These are phyloP conservation scores for Funneliformis mosseae DNA, from an alignment of 192 early-diverging fungal species.

Conservation along the genomic window DNA sequence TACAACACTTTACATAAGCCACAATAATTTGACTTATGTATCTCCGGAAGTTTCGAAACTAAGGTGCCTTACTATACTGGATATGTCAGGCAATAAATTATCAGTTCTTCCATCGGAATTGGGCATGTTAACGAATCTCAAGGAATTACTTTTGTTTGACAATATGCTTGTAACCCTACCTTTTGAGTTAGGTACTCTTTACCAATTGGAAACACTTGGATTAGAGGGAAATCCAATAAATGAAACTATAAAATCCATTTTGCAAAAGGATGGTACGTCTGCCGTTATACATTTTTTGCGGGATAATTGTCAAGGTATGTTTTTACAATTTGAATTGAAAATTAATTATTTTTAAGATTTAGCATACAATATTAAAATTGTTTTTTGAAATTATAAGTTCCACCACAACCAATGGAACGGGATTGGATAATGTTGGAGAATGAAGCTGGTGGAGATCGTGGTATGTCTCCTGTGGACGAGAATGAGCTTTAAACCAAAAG, in stretches of 20 bases:
- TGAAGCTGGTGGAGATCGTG: constrained; percentile 57
- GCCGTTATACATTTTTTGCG: constrained; percentile 84
- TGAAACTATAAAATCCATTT: constrained; percentile 73
- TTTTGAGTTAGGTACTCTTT: constrained; percentile 85
- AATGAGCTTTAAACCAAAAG: constrained; percentile 1
- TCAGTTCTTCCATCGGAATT: constrained; percentile 83
- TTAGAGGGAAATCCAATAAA: constrained; percentile 94
- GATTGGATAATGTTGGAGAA: constrained; percentile 90
- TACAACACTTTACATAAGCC: constrained; percentile 91
- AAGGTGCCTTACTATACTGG: constrained; percentile 68
- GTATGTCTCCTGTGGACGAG: constrained; percentile 28
- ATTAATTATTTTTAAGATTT: not conserved
- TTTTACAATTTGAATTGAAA: not conserved
- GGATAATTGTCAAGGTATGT: constrained; percentile 81
- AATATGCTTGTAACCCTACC: constrained; percentile 86
- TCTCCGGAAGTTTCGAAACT: constrained; percentile 73
- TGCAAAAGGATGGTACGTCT: constrained; percentile 86
- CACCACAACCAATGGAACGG: constrained; percentile 78
- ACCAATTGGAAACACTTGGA: constrained; percentile 86
- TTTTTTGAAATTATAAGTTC: constrained; percentile 49
- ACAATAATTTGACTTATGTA: constrained; percentile 87
- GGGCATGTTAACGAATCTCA: constrained; percentile 77
- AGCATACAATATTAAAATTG: not conserved
- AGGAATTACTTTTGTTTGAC: constrained; percentile 89
- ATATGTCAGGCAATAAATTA: constrained; percentile 90